Evolutionary conservation across 345 rosid genomes (phyloP).

Genomic region (Rhodamnia rubescens): DNA sequence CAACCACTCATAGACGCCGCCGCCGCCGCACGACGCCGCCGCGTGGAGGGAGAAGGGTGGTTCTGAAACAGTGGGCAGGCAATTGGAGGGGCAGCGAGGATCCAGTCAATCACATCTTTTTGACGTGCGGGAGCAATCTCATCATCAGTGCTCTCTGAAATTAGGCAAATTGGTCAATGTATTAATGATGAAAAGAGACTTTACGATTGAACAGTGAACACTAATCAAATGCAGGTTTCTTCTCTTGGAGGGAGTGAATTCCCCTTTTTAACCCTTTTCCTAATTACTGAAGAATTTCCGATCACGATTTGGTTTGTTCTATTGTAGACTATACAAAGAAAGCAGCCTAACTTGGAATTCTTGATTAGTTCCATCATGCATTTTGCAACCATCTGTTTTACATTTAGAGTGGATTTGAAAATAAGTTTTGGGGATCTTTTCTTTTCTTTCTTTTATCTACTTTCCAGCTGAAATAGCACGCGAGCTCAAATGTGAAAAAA

Average conservation of each 20-base stretch:
- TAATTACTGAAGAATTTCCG: background rate
- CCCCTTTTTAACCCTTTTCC: background rate
- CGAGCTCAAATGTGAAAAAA: background rate
- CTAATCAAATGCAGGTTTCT: background rate
- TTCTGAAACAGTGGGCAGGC: background rate
- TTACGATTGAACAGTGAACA: background rate
- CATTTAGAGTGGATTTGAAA: background rate
- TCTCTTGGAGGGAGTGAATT: background rate
- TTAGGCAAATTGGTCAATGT: background rate
- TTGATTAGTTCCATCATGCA: background rate
- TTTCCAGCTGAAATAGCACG: background rate
- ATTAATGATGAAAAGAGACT: background rate
- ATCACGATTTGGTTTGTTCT: background rate
- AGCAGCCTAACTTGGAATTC: background rate
- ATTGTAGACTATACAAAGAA: background rate
- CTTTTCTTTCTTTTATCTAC: background rate
- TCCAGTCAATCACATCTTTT: background rate
- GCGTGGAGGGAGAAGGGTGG: background rate
- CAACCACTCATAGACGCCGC: background rate
- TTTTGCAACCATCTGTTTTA: background rate
- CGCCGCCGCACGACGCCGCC: background rate
- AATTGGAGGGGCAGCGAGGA: background rate
- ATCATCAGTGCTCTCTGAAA: background rate
- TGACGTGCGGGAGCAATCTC: background rate
- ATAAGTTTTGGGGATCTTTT: background rate